Evolutionary conservation across 139 green algal genomes (phyloP).

Genomic region (Ettlia oleoabundans): DNA sequence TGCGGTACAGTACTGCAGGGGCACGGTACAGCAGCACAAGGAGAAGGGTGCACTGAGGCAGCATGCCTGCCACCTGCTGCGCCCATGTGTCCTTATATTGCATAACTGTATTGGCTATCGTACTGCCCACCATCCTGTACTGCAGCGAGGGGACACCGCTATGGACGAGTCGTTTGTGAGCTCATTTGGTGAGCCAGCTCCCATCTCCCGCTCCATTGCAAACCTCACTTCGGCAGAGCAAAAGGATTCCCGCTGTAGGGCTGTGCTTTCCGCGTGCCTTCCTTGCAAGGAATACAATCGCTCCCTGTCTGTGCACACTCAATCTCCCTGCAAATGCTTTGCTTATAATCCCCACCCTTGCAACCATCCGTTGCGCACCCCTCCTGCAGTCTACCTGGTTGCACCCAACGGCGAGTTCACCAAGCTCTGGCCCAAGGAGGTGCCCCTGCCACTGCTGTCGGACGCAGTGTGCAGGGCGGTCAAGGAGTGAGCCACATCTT

Average conservation of each 20-base stretch:
- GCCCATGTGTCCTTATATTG: too few relatives aligned
- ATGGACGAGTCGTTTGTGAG: slow-evolving; percentile 27
- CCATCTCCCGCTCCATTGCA: neutral
- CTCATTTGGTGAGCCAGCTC: slow-evolving; percentile 13
- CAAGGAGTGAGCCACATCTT: slow-evolving; percentile 22
- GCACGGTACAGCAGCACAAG: too few relatives aligned
- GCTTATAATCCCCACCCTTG: neutral
- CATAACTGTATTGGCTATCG: too few relatives aligned
- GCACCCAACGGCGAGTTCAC: slow-evolving; percentile 1
- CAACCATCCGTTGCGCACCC: neutral
- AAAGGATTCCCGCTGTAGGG: too few relatives aligned
- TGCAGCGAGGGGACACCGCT: neutral
- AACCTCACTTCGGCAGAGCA: too few relatives aligned
- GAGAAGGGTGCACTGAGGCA: too few relatives aligned
- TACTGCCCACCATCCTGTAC: too few relatives aligned
- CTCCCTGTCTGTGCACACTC: too few relatives aligned
- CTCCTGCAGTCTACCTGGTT: slow-evolving; percentile 10
- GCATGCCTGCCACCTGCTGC: too few relatives aligned
- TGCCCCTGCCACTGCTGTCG: slow-evolving; percentile 1
- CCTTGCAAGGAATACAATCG: too few relatives aligned
- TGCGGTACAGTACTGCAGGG: neutral
- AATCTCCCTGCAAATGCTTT: neutral
- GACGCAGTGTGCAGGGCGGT: slow-evolving; percentile 3
- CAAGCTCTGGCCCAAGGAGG: slow-evolving; percentile 13
- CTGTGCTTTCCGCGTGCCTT: too few relatives aligned